Conservation (phyloP, 768 basidiomycete species). For the Auricularia auricula-judae region DNA sequence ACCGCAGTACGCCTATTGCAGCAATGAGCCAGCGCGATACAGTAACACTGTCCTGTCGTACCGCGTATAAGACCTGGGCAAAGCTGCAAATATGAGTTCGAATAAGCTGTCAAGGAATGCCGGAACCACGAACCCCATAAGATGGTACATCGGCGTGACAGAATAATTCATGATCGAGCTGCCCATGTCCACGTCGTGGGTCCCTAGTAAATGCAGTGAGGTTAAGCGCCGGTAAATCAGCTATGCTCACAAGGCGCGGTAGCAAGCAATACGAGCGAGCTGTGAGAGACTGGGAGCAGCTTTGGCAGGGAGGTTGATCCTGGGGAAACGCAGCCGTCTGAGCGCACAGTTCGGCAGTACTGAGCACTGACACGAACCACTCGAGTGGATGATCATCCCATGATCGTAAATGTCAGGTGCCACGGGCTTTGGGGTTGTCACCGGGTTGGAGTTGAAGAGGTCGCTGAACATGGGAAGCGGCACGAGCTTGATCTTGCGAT, state of each 20-base stretch:
- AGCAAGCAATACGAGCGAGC: not conserved
- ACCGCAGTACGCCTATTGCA: not conserved
- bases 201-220: not conserved
- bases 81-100: not conserved
- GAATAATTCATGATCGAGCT: not conserved
- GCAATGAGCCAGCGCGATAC: not conserved
- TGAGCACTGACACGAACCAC: constrained; percentile 7
- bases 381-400: constrained; percentile 18
- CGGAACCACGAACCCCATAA: not conserved
- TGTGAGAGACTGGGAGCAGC: not conserved
- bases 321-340: not conserved
- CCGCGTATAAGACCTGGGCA: not conserved
- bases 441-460: constrained; percentile 8
- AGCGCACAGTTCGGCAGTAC: not conserved
- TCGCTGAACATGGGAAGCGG: constrained; percentile 15
- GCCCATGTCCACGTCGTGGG: not conserved
- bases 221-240: not conserved
- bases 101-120: not conserved
- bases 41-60: not conserved
- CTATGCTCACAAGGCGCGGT: not conserved
- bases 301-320: not conserved
- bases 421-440: constrained; percentile 7
- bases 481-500: not conserved
- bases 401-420: constrained; percentile 9
- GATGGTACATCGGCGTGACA: not conserved